Base-by-base conservation (phyloP, 2,329 filamentous ascomycete species). In the Daldinia eschscholtzii region DNA sequence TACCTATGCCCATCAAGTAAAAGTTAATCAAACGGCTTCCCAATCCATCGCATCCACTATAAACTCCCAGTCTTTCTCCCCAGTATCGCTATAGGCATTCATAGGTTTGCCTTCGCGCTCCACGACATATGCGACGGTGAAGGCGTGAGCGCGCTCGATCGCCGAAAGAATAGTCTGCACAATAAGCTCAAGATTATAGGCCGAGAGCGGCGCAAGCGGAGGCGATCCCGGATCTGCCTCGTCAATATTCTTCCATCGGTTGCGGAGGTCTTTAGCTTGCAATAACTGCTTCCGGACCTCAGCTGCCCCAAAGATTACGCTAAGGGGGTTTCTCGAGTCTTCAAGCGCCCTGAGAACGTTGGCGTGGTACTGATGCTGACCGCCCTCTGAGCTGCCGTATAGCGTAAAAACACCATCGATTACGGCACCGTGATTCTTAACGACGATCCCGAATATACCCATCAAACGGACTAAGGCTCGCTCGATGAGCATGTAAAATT, bases 401-500 rank as follows among this genome's bases (percentile, higher is more conserved):
- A 41, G 52, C 23, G 15, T 37, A 7, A 55, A 18, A 12, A 26
- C 44, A 7, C 67, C 67, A 18, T 64, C 39, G 2, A 70, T 26
- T 10, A 37, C n/a, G 12, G 66, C 61, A 1, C 60, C 64, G 23
- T 73, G 62, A 4, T 70, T 72, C 39, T 70, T 64, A 0, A 93
- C 81, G 0, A 77, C 76, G 4, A 92, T 83, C 6, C 86, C 88
- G 65, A 89, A 91, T 0, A 92, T 85, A 0, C 84, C 84, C n/a
- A 92, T 84, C 0, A 92, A 81, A 53, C 90, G 86, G 1, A 92
- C 89, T 6, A 93, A 82, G 0, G 90, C 90, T 33, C 91, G 87
- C 79, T 93, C 91, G 6, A 93, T 85, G 39, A 92, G 84, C 58
- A 88, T 88, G 80, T 93, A 93, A 78, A 91, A 93, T 75, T 93